These are phyloP conservation scores for Dichomitus squalens DNA, from an alignment of 1,284 basidiomycete genomes.

Conservation along the genomic window DNA sequence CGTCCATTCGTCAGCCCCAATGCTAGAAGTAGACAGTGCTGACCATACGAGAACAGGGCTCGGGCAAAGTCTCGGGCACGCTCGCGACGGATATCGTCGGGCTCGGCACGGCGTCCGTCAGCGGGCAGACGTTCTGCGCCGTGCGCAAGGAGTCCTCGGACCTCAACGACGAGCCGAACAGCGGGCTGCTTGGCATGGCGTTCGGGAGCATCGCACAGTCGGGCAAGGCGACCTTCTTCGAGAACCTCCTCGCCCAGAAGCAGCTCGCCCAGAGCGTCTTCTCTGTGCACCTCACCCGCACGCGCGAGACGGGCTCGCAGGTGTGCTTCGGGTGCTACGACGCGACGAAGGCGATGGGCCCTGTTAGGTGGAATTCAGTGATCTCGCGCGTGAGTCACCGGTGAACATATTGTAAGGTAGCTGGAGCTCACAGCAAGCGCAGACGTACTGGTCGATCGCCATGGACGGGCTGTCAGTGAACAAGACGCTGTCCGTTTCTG, in stretches of 20 bases:
- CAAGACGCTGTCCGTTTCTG: slow-evolving; percentile 20
- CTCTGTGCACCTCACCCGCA: slow-evolving; percentile 56
- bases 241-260: slow-evolving; percentile 53
- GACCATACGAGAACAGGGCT: slow-evolving; percentile 40
- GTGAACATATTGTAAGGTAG: not conserved
- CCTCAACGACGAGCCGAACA: slow-evolving; percentile 47
- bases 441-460: slow-evolving; percentile 60
- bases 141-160: slow-evolving; percentile 44
- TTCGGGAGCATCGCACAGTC: slow-evolving; percentile 55
- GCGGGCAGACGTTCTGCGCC: slow-evolving; percentile 52
- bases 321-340: slow-evolving; percentile 65
- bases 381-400: slow-evolving; percentile 42
- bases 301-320: slow-evolving; percentile 49
- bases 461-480: slow-evolving; percentile 47
- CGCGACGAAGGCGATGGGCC: slow-evolving; percentile 46
- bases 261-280: slow-evolving; percentile 52
- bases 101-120: slow-evolving; percentile 45
- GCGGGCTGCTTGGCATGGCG: slow-evolving; percentile 60
- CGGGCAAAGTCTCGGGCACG: slow-evolving; percentile 49
- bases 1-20: too few species aligned
- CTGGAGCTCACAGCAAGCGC: not conserved
- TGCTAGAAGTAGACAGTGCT: not conserved
- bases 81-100: slow-evolving; percentile 51
- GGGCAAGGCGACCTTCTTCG: slow-evolving; percentile 56
- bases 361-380: slow-evolving; percentile 54